phyloP scores from a whole-genome alignment of 2,329 filamentous ascomycete genomes.

The Claviceps paspali region DNA sequence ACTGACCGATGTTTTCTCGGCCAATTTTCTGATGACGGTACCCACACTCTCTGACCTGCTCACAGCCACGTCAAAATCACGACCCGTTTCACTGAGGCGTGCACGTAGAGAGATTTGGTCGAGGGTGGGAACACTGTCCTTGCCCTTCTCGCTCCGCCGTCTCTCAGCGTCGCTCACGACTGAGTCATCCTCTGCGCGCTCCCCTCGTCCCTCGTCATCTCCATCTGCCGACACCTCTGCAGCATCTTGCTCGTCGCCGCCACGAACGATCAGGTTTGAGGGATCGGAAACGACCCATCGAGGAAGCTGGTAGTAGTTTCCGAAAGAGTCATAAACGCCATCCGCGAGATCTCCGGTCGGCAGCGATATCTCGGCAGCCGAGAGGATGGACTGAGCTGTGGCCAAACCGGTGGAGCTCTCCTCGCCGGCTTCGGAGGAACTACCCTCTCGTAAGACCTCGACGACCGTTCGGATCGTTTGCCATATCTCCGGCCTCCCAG shows the following conservation, averaged over 20 bases:
- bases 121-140: constrained; percentile 34
- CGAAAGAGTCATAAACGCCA: constrained; percentile 56
- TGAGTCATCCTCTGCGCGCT: constrained; percentile 8
- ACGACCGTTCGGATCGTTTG: constrained; percentile 54
- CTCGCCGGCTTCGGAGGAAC: constrained; percentile 20
- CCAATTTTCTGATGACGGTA: constrained; percentile 46
- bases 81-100: constrained; percentile 49
- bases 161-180: constrained; percentile 19
- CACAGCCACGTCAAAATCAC: constrained; percentile 45
- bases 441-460: constrained; percentile 48
- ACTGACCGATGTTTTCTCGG: constrained; percentile 9
- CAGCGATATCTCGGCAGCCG: constrained; percentile 61
- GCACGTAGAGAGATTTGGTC: constrained; percentile 44
- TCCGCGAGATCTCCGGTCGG: constrained; percentile 58
- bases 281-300: constrained; percentile 57
- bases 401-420: constrained; percentile 29
- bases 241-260: constrained; percentile 18
- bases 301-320: constrained; percentile 54
- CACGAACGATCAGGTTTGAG: constrained; percentile 31
- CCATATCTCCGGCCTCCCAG: constrained; percentile 68
- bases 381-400: constrained; percentile 67
- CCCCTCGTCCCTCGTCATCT: constrained; percentile 17
- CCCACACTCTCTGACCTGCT: constrained; percentile 48
- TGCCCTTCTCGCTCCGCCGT: constrained; percentile 44
- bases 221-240: constrained; percentile 12